phyloP scores from a whole-genome alignment of 2,329 filamentous ascomycete genomes.

The Sporothrix dimorphospora region DNA sequence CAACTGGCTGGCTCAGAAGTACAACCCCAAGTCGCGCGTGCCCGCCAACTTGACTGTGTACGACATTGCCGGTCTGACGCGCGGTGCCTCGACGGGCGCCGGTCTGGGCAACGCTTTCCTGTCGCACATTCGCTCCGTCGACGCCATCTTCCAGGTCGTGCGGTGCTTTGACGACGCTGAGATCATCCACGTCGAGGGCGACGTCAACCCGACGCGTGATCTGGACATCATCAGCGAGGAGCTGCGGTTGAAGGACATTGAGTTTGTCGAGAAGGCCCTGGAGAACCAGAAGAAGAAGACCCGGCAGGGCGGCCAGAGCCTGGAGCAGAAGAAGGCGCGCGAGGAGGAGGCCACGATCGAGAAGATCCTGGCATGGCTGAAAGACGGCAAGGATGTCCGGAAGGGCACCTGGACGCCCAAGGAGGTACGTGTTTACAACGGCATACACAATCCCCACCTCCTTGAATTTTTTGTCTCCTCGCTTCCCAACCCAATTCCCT shows the following conservation, averaged over 20 bases:
- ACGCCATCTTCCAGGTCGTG: slow-evolving; percentile 97
- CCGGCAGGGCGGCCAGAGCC: slow-evolving; percentile 85
- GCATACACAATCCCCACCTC: not conserved
- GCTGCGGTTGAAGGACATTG: slow-evolving; percentile 95
- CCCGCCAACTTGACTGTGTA: slow-evolving; percentile 98
- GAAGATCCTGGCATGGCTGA: slow-evolving; percentile 80
- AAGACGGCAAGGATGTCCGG: slow-evolving; percentile 90
- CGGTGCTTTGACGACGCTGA: slow-evolving; percentile 98
- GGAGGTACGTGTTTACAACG: slow-evolving; percentile 69
- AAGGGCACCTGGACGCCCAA: slow-evolving; percentile 89
- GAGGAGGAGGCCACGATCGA: slow-evolving; percentile 93
- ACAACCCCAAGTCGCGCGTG: slow-evolving; percentile 96
- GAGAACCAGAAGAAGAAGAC: slow-evolving; percentile 95
- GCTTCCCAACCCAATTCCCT: not conserved
- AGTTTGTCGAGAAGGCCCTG: slow-evolving; percentile 94
- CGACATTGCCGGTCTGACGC: slow-evolving; percentile 95
- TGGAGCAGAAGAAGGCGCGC: slow-evolving; percentile 97
- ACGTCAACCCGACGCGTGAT: slow-evolving; percentile 93
- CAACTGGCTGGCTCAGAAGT: slow-evolving; percentile 94
- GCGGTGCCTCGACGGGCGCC: slow-evolving; percentile 93
- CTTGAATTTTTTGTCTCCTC: not conserved
- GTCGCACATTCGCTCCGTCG: slow-evolving; percentile 96
- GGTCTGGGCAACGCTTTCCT: slow-evolving; percentile 97
- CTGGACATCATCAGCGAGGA: slow-evolving; percentile 96
- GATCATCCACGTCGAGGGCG: slow-evolving; percentile 99